Base-by-base conservation (phyloP, 169 alveolate genomes). In the Cryptosporidium canis region DNA sequence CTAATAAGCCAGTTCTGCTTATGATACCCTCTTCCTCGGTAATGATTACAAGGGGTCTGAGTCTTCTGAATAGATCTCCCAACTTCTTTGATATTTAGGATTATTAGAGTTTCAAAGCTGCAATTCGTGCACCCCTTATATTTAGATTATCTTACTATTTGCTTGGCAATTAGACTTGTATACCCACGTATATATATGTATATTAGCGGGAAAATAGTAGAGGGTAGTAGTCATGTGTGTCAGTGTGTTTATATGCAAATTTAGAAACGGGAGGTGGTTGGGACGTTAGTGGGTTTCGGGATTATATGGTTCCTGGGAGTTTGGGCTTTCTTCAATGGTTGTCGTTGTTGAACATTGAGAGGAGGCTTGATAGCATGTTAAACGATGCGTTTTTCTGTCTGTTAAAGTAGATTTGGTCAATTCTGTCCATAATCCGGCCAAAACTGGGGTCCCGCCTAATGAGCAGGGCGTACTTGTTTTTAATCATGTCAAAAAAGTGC, bases 1-100 rank as follows among this genome's bases (percentile, higher is more conserved):
- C 87, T 58, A 58, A 56, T 43, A 56, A 77, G 87, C 87, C 87
- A 77, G 87, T 77, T 77, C 87, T 77, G 87, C 87, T 77, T 77
- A 55, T 77, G 87, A 77, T 27, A 77, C 53, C 77, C 41, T 41
- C n/a, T 77, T 61, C 68, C 43, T 61, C 39, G 85, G 85, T 48
- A 35, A 48, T 77, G 87, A 77, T 77, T 77, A 77, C 39, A 37
- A 77, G 35, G 47, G 87, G 87, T 77, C 87, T 77, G 8, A 41
- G n/a, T 18, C 53, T 77, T 58, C 87, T 77, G 87, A 70, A 77
- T 45, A 27, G 1, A 29, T 65, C 53, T 35, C n/a, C 37, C 8
- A 16, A 24, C 21, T 65, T 6, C n/a, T 21, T 51, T 21, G 16
- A 51, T n/a, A n/a, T n/a, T n/a, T n/a, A n/a, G n/a, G n/a, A n/a